Conservation (phyloP, 768 basidiomycete species). For the Tulasnella calospora region DNA sequence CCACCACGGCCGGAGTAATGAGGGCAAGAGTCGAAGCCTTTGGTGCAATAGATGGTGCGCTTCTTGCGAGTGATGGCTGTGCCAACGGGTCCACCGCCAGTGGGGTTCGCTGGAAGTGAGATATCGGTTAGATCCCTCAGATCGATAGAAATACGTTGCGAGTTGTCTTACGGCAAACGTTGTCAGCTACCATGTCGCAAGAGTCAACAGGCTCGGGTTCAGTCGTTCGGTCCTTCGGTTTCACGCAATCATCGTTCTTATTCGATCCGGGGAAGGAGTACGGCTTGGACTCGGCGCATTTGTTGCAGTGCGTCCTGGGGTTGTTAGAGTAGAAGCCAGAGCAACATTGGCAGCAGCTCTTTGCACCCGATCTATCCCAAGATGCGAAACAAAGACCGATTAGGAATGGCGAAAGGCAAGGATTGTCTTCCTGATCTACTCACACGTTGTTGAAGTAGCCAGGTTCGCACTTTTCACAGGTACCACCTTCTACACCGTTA, state of each 20-base stretch:
- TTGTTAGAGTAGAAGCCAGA: not conserved
- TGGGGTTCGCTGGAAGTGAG: not conserved
- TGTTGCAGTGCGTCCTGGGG: not conserved
- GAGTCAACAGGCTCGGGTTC: not conserved
- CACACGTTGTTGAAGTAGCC: too few relatives aligned
- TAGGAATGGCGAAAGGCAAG: too few relatives aligned
- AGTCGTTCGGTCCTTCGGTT: not conserved
- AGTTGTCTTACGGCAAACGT: not conserved
- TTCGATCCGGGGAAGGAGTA: not conserved
- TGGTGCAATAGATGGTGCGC: not conserved
- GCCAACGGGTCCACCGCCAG: not conserved
- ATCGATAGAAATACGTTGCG: not conserved
- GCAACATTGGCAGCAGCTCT: not conserved
- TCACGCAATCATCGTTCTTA: not conserved
- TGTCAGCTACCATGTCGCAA: not conserved
- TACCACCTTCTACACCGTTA: too few relatives aligned
- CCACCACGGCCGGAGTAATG: slow-evolving; percentile 1
- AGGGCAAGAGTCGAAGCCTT: not conserved
- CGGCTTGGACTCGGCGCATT: not conserved
- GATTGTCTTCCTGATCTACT: too few relatives aligned
- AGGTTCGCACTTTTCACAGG: too few relatives aligned
- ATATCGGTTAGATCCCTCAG: not conserved
- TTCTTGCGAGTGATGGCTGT: not conserved
- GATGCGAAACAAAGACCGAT: not conserved
- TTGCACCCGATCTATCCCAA: not conserved